phyloP scores from a whole-genome alignment of 495 filamentous ascomycete genomes.

The Daldinia decipiens region DNA sequence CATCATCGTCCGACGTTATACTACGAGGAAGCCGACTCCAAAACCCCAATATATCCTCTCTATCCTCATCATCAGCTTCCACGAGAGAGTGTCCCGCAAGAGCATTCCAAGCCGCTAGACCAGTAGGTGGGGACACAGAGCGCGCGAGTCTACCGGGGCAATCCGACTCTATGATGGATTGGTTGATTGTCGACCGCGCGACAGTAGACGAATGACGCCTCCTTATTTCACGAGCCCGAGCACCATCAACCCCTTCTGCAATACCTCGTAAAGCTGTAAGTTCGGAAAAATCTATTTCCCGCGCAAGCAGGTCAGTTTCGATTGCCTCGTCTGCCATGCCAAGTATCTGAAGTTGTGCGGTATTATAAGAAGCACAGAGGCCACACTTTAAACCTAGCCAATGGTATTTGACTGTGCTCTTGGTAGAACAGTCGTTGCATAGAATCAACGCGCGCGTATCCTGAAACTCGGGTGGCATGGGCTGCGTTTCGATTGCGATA shows the following conservation, averaged over 20 bases:
- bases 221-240: constrained; percentile 37
- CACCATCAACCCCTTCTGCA: constrained; percentile 24
- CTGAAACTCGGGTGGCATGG: constrained; percentile 86
- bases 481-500: constrained; percentile 83
- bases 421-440: constrained; percentile 94
- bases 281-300: constrained; percentile 43
- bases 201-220: constrained; percentile 52
- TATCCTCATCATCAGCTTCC: constrained; percentile 58
- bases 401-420: constrained; percentile 86
- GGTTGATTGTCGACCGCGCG: constrained; percentile 36
- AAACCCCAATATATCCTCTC: constrained; percentile 70
- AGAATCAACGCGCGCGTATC: constrained; percentile 83
- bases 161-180: constrained; percentile 46
- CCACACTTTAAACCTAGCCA: constrained; percentile 94
- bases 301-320: constrained; percentile 46
- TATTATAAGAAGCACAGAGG: constrained; percentile 86
- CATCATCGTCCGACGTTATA: constrained; percentile 47
- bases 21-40: constrained; percentile 64
- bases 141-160: constrained; percentile 50
- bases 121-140: constrained; percentile 51
- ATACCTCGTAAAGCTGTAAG: constrained; percentile 22
- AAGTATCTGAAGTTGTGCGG: constrained; percentile 72
- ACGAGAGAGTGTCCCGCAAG: constrained; percentile 31
- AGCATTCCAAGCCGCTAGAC: constrained; percentile 32
- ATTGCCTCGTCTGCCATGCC: constrained; percentile 46